phyloP scores from a whole-genome alignment of 2,329 filamentous ascomycete species.

The Coccinonectria pachysandricola region DNA sequence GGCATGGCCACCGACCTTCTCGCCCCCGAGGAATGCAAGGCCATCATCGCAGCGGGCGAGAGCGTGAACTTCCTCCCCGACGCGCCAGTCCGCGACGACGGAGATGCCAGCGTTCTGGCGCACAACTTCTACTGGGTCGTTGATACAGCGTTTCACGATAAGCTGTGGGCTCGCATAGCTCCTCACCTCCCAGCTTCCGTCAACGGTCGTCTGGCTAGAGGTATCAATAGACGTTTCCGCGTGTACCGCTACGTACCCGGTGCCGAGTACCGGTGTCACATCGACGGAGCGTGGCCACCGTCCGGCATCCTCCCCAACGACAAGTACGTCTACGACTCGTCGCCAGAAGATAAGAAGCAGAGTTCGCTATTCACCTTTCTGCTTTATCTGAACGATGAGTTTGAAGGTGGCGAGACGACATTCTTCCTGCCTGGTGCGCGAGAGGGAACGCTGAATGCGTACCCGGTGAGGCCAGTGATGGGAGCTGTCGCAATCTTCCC shows the following conservation, averaged over 20 bases:
- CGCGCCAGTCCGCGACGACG: constrained; percentile 54
- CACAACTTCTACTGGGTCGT: constrained; percentile 69
- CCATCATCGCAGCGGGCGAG: constrained; percentile 58
- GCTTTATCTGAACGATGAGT: constrained; percentile 62
- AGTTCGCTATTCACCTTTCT: constrained; percentile 61
- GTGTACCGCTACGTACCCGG: constrained; percentile 65
- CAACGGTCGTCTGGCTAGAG: constrained; percentile 46
- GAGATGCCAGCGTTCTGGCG: constrained; percentile 53
- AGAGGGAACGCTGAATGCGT: constrained; percentile 59
- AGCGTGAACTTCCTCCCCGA: constrained; percentile 56
- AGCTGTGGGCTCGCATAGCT: constrained; percentile 51
- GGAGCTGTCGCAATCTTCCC: constrained; percentile 59
- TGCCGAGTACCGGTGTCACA: constrained; percentile 61
- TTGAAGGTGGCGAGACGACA: constrained; percentile 60
- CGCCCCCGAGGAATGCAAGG: constrained; percentile 49
- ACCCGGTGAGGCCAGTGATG: constrained; percentile 58
- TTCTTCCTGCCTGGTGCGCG: constrained; percentile 56
- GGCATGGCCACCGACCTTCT: constrained; percentile 51
- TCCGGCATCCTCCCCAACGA: constrained; percentile 50
- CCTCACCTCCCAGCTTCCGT: constrained; percentile 45
- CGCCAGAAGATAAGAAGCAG: constrained; percentile 47
- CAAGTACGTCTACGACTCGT: constrained; percentile 57
- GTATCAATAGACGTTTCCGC: constrained; percentile 59
- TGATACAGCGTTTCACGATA: constrained; percentile 51
- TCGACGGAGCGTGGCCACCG: constrained; percentile 64